Evolutionary conservation across 2,329 filamentous ascomycete species (phyloP).

Genomic region (Aschersonia sp.): DNA sequence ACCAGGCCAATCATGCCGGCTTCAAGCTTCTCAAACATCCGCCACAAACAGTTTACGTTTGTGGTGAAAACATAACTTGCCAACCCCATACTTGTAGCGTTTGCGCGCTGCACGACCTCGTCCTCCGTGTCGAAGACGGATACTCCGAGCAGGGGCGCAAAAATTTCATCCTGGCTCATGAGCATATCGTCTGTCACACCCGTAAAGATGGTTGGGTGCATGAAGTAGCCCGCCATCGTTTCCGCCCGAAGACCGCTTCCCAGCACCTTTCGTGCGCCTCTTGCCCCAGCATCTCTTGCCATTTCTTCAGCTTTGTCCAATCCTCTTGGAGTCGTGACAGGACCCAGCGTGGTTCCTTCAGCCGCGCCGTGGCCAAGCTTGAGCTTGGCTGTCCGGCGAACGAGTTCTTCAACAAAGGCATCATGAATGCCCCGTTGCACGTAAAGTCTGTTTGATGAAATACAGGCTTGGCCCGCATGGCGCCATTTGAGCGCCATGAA

Average conservation of each 20-base stretch:
- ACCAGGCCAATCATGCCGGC: slow-evolving; percentile 22
- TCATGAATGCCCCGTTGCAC: slow-evolving; percentile 47
- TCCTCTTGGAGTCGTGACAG: slow-evolving; percentile 17
- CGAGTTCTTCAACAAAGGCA: slow-evolving; percentile 39
- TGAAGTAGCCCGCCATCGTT: slow-evolving; percentile 45
- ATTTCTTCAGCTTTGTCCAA: slow-evolving; percentile 28
- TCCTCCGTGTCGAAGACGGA: slow-evolving; percentile 57
- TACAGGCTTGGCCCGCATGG: slow-evolving; percentile 58
- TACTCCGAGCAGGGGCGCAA: slow-evolving; percentile 55
- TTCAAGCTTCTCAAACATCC: slow-evolving; percentile 33
- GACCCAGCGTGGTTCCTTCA: slow-evolving; percentile 17
- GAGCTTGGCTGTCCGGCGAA: slow-evolving; percentile 35
- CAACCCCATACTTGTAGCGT: slow-evolving; percentile 51
- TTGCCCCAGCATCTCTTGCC: slow-evolving; percentile 42
- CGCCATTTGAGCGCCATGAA: slow-evolving; percentile 54
- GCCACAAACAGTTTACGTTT: slow-evolving; percentile 24
- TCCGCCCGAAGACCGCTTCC: slow-evolving; percentile 36
- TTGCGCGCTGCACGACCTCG: slow-evolving; percentile 53
- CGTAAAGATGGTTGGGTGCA: slow-evolving; percentile 52
- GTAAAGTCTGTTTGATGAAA: slow-evolving; percentile 47
- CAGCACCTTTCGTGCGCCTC: slow-evolving; percentile 39
- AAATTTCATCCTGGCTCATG: slow-evolving; percentile 55
- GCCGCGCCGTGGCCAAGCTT: slow-evolving; percentile 47
- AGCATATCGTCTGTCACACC: slow-evolving; percentile 53
- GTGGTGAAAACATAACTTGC: slow-evolving; percentile 57